Percentiles rank a stretch among this genome's conserved stretches.
Evolutionary conservation across 192 early-diverging fungal species (phyloP).

Genomic region (Backusella parvicylindrica): DNA sequence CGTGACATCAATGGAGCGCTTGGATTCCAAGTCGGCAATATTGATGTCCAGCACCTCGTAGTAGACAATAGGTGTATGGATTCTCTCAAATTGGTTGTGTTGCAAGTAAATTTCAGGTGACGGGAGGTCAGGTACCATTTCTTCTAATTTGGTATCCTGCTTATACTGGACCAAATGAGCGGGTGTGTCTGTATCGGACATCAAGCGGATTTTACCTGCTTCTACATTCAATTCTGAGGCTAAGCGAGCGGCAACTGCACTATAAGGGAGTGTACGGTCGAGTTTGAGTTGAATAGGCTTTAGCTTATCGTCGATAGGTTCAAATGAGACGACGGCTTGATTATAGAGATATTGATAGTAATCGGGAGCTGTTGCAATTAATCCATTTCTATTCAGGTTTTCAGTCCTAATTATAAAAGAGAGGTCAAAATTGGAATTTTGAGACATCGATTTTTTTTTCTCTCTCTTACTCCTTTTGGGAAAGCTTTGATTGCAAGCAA

Average conservation of each 20-base stretch:
- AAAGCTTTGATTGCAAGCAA: slow-evolving; percentile 11
- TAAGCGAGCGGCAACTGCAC: slow-evolving; percentile 57
- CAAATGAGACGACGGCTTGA: background rate
- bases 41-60: slow-evolving; percentile 86
- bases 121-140: slow-evolving; percentile 31
- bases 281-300: slow-evolving; percentile 26
- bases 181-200: slow-evolving; percentile 27
- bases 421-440: background rate
- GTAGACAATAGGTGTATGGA: slow-evolving; percentile 45
- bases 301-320: slow-evolving; percentile 11
- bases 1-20: slow-evolving; percentile 64
- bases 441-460: background rate
- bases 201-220: slow-evolving; percentile 75
- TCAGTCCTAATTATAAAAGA: slow-evolving; percentile 39
- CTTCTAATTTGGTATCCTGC: slow-evolving; percentile 10
- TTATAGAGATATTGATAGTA: background rate
- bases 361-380: background rate
- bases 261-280: slow-evolving; percentile 65
- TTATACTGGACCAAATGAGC: slow-evolving; percentile 15
- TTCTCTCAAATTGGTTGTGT: background rate
- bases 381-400: background rate
- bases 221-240: slow-evolving; percentile 57
- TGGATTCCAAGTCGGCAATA: slow-evolving; percentile 78
- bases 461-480: slow-evolving; percentile 15
- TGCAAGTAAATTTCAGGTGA: slow-evolving; percentile 7